A percentile compares a stretch with the other conserved stretches of the same genome.
phyloP scores from a whole-genome alignment of 2,329 filamentous ascomycete species.

The Verticillium klebahnii region DNA sequence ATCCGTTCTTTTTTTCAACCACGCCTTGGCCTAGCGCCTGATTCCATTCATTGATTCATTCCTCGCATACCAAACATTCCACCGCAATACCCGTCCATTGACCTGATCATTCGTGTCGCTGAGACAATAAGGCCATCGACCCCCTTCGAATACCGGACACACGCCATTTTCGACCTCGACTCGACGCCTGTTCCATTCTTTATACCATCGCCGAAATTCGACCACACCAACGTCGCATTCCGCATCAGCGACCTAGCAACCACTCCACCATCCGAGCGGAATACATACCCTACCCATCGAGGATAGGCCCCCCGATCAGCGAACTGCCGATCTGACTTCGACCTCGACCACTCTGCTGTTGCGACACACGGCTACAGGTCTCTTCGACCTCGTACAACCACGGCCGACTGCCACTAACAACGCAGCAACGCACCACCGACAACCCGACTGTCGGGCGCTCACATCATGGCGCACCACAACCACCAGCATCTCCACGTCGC shows the following conservation, averaged over 20 bases:
- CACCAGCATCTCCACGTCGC: conserved; percentile 10
- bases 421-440: background rate
- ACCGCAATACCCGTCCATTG: background rate
- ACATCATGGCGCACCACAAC: conserved; percentile 9
- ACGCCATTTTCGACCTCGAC: background rate
- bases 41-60: conserved; percentile 12
- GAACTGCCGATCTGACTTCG: background rate
- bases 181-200: background rate
- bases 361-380: background rate
- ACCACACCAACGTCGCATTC: background rate
- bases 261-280: background rate
- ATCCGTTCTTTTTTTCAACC: conserved; percentile 11
- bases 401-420: background rate
- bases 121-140: background rate
- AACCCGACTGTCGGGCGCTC: background rate
- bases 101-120: background rate
- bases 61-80: conserved; percentile 1
- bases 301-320: background rate
- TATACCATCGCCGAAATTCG: background rate
- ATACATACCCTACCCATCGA: background rate
- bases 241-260: background rate
- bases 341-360: background rate
- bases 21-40: conserved; percentile 8
- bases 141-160: background rate
- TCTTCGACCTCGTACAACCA: background rate